phyloP scores from a whole-genome alignment of 345 rosid species.

The Eucalyptus cladocalyx region DNA sequence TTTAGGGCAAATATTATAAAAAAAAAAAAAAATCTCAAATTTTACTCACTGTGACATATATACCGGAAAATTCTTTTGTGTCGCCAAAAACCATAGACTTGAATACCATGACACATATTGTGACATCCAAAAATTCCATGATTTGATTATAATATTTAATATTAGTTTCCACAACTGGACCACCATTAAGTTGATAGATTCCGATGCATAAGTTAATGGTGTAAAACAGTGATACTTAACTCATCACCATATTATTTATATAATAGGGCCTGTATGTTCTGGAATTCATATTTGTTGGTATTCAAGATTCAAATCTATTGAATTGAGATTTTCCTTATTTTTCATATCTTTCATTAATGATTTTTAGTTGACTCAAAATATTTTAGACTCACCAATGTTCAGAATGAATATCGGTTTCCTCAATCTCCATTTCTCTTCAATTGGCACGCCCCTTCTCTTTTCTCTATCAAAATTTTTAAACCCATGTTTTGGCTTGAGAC shows the following conservation, averaged over 20 bases:
- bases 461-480: neutral
- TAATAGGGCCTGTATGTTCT: neutral
- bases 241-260: neutral
- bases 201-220: neutral
- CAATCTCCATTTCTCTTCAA: neutral
- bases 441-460: neutral
- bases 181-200: neutral
- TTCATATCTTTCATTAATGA: no score
- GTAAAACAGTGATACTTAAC: neutral
- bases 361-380: neutral
- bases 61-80: neutral
- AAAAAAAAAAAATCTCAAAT: neutral
- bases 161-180: neutral
- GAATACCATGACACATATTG: neutral
- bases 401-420: neutral
- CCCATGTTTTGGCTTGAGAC: neutral
- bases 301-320: neutral
- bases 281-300: neutral
- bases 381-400: neutral
- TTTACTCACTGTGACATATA: no score
- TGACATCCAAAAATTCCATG: neutral
- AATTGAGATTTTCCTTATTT: neutral
- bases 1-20: neutral
- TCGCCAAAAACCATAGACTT: neutral
- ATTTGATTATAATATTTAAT: no score